Conservation (phyloP, 768 basidiomycete genomes). For the Sporobolomyces phaffii region DNA sequence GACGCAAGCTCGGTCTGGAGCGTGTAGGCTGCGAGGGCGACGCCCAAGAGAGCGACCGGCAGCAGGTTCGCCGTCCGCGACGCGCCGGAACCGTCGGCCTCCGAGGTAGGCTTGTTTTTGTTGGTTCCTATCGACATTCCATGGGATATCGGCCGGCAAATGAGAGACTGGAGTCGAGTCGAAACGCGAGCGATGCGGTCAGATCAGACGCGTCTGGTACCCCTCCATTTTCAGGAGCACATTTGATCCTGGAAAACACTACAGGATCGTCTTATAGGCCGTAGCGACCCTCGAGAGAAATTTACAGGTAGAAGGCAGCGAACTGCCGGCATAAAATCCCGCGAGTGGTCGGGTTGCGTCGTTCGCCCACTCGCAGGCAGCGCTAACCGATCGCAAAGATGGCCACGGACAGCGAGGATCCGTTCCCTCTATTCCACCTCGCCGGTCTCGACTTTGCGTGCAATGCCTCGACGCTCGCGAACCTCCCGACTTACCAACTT, state of each 20-base stretch:
- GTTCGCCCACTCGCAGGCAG: background rate
- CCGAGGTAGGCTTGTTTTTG: background rate
- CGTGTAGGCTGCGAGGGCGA: constrained; percentile 57
- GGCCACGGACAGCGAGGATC: background rate
- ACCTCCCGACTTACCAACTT: constrained; percentile 7
- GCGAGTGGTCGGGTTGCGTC: too few species aligned
- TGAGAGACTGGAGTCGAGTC: too few species aligned
- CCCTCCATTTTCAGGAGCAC: too few species aligned
- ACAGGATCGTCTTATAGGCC: too few species aligned
- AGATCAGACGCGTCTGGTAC: too few species aligned
- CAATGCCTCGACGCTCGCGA: background rate
- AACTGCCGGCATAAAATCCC: too few species aligned
- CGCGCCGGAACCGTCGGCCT: background rate
- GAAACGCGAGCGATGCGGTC: too few species aligned
- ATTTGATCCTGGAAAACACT: too few species aligned
- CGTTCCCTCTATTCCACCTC: constrained; percentile 31
- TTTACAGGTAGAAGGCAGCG: too few species aligned
- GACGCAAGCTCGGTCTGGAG: constrained; percentile 53
- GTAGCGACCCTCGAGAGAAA: too few species aligned
- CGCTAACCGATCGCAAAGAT: background rate
- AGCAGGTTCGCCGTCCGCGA: background rate
- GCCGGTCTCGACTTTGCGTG: constrained; percentile 15
- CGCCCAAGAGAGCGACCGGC: constrained; percentile 23
- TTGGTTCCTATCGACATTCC: background rate
- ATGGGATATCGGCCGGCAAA: too few species aligned